Base-by-base conservation (phyloP, 2,329 filamentous ascomycete genomes). In the Pezicula radicicola region DNA sequence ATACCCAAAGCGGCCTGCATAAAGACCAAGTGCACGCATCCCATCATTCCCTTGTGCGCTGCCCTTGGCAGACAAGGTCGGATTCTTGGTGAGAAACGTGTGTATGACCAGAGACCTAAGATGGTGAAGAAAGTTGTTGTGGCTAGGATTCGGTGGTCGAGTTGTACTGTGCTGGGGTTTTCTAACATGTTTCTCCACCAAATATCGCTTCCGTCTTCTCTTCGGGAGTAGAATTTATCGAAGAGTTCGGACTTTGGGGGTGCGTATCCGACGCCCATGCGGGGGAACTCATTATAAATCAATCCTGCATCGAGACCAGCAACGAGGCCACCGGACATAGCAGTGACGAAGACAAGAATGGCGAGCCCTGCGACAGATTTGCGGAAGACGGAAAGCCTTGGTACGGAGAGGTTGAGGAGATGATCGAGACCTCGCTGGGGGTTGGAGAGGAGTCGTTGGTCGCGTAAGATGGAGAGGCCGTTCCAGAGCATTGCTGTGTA, bases 201-300 rank as follows among this genome's bases (percentile, higher is more conserved):
- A 16, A 97, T 76, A 65, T 99, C 95, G 12, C 85, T 86, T 40
- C 81, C 76, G 67, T 96, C 91, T 39, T 86, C 78, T 52, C 80
- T 82, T 63, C 91, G 88, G 52, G 85, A 87, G 79, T 97, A 97
- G 74, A 91, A 95, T 36, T 81, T 76, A 65, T 93, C 87, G 70
- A 90, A 91, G 30, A 97, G 84, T 73, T 97, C 93, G 9, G 83
- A 78, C 65, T 80, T 83, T 1, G 93, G 93, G 1, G 93, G 93
- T 0, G 90, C 79, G 19, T 96, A 75, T 10, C 91, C 91, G 3
- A 83, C 72, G 8, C 94, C 94, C 94, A 99, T 99, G 72, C 82
- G 89, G 6, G 94, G 94, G 70, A 99, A 97, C 71, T 99, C 91
- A 69, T 99, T 99, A 78, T 99, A 99, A 72, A 99, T 97, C 51